Conservation (phyloP, 2,329 filamentous ascomycete species). For the Rhynchosporium graminicola region DNA sequence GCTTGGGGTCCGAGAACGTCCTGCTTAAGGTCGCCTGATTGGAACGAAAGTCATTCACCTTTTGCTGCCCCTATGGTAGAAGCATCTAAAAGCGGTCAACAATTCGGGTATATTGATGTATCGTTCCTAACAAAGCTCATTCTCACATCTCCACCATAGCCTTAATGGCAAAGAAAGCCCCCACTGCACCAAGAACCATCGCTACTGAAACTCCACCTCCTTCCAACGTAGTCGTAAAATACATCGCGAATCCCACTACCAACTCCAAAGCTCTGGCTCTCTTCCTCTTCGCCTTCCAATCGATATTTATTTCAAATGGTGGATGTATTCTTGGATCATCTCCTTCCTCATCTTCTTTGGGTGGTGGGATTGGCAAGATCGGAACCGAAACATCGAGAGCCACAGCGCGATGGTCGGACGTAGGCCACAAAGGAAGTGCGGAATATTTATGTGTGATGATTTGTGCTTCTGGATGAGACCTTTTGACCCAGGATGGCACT, state of each 20-base stretch:
- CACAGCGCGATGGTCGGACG: conserved; percentile 86
- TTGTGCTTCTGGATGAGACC: conserved; percentile 43
- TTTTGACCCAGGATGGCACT: conserved; percentile 53
- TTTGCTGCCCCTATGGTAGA: neutral
- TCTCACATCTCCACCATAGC: conserved; percentile 30
- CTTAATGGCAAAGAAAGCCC: conserved; percentile 37
- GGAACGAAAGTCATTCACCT: neutral
- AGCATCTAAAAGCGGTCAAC: neutral
- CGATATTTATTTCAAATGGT: conserved; percentile 58
- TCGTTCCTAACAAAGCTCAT: neutral
- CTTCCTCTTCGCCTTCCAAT: conserved; percentile 56
- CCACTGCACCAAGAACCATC: conserved; percentile 35
- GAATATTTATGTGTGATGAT: conserved; percentile 66
- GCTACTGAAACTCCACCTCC: conserved; percentile 38
- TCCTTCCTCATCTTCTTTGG: conserved; percentile 39
- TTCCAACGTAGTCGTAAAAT: conserved; percentile 40
- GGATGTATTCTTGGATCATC: conserved; percentile 46
- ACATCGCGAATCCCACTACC: conserved; percentile 57
- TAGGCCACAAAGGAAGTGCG: conserved; percentile 74
- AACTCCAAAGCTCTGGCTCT: conserved; percentile 60
- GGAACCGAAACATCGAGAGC: conserved; percentile 70
- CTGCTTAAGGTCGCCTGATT: neutral
- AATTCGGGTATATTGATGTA: conserved; percentile 6
- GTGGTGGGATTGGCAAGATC: conserved; percentile 45
- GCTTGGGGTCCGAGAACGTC: neutral